These are phyloP conservation scores for Neopestalotiopsis rosae DNA, from an alignment of 2,329 filamentous ascomycete genomes.

Conservation along the genomic window DNA sequence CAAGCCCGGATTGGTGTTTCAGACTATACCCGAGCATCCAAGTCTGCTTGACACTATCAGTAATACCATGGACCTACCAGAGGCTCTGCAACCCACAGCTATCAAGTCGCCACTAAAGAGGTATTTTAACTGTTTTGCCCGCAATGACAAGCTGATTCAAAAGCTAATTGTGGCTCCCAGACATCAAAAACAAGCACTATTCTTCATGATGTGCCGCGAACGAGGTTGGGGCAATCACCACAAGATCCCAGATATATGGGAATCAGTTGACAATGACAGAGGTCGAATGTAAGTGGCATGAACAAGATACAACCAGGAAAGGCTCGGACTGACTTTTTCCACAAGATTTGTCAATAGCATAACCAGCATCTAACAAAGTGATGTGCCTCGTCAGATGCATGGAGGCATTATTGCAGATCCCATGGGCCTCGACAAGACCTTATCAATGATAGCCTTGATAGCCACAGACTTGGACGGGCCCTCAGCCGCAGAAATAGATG, in stretches of 20 bases:
- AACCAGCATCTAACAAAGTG: constrained; percentile 23
- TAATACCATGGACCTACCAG: not conserved
- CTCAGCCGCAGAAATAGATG: not conserved
- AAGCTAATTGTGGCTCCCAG: constrained; percentile 20
- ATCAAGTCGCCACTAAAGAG: not conserved
- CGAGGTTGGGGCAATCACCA: constrained; percentile 39
- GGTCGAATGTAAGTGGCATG: constrained; percentile 37
- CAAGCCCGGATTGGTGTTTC: not conserved
- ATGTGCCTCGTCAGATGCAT: constrained; percentile 41
- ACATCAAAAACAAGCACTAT: constrained; percentile 49
- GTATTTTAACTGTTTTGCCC: not conserved
- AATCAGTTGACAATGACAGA: constrained; percentile 24
- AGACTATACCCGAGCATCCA: not conserved
- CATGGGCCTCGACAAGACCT: constrained; percentile 53
- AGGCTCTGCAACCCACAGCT: not conserved
- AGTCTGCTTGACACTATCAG: constrained; percentile 5
- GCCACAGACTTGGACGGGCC: constrained; percentile 33
- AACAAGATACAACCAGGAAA: not conserved
- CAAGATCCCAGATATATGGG: constrained; percentile 40
- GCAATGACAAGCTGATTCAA: accelerated
- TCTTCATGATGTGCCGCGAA: constrained; percentile 47
- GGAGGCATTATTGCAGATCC: constrained; percentile 53
- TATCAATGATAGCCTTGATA: constrained; percentile 48
- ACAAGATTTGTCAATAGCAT: not conserved
- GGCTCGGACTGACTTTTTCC: not conserved